Base-by-base conservation (phyloP, 331 rosid genomes). In the Malus hybrid region DNA sequence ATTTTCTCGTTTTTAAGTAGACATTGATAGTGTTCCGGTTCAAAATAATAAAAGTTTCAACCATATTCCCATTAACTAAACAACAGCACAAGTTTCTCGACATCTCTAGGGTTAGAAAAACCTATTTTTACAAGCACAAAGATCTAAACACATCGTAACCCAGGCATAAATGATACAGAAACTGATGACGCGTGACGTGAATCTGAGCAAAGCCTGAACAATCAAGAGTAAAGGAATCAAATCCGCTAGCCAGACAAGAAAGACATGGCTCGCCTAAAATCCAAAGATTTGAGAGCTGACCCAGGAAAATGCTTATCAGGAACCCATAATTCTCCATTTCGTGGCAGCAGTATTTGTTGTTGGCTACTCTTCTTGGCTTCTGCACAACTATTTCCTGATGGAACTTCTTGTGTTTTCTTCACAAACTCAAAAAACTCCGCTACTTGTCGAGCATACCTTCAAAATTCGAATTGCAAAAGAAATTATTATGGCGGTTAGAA, bases 391-490 rank as follows among this genome's bases (percentile, higher is more conserved):
- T 88, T 86, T 29, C 73, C 26, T 6, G 88, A 75, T 46, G 86
- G 62, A 75, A 70, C 84, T 72, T 78, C 91, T n/a, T 87, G 85
- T 87, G 82, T 89, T 66, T 90, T 90, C 92, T 94, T 94, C 62
- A 94, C 99, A 78, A 86, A 94, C 80, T 90, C 97, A 76, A 94
- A 94, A 79, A 94, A 94, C 84, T 92, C 91, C 0, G 97, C 97
- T 63, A 94, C 97, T 83, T 94, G 99, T 36, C 92, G 93, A 3
- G 99, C 99, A 86, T 93, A 94, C 88, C 99, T 94, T 86, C 88
- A 79, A 56, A 76, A 66, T 29, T 55, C 78, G 75, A 62, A 74
- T 36, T 30, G 71, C n/a, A 32, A 18, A 6, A 46, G 16, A 55
- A 15, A 46, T 48, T 42, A 42, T 42, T 42, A 42, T 42, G 48